Percentiles rank a stretch among this genome's conserved stretches.
phyloP scores from a whole-genome alignment of 148 eudicot genomes.

The Cornus kousa region DNA sequence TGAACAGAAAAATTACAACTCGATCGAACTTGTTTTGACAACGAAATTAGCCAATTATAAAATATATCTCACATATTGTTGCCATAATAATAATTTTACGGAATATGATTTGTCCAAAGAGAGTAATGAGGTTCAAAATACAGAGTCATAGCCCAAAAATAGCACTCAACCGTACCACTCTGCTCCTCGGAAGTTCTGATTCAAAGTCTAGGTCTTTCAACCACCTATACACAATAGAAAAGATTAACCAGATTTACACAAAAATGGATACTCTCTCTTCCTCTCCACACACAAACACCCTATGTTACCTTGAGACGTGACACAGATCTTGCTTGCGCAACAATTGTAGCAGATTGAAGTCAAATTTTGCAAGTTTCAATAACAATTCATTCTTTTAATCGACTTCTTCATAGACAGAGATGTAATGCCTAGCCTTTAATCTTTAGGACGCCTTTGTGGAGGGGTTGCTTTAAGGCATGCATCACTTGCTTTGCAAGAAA shows the following conservation, averaged over 20 bases:
- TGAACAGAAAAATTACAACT: too few species aligned
- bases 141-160: too few species aligned
- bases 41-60: constrained; percentile 30
- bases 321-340: constrained; percentile 13
- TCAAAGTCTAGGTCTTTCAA: constrained; percentile 19
- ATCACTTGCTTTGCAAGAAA: too few species aligned
- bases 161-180: too few species aligned
- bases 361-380: constrained; percentile 28
- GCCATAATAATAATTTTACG: constrained; percentile 25
- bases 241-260: too few species aligned
- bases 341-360: constrained; percentile 19
- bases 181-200: too few species aligned
- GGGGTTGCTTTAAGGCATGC: too few species aligned
- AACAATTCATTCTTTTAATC: constrained; percentile 16
- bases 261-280: too few species aligned
- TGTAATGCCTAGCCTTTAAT: too few species aligned
- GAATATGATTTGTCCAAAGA: constrained; percentile 14
- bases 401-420: constrained; percentile 20
- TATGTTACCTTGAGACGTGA: constrained; percentile 17
- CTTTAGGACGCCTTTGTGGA: too few species aligned
- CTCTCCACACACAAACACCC: too few species aligned
- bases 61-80: constrained; percentile 45
- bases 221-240: constrained; percentile 27
- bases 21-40: too few species aligned
- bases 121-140: constrained; percentile 30